Evolutionary conservation across 192 early-diverging fungal species (phyloP), one percentile per base, ranked within the genome.

Genomic region (Entomortierella parvispora): DNA sequence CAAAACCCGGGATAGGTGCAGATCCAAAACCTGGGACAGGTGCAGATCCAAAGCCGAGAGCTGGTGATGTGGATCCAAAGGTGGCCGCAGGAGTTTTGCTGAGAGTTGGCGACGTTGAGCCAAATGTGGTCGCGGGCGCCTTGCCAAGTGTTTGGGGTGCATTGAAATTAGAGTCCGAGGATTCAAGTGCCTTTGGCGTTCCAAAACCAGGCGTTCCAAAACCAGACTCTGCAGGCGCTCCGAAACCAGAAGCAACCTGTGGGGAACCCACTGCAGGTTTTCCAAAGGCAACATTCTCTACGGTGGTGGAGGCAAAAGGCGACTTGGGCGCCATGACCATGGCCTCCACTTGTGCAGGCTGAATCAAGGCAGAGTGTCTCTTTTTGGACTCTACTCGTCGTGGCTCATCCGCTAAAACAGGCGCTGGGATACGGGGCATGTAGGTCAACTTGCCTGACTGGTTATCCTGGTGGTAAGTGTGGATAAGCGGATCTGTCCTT

Each of bases 381-480:
- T 77, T 77, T 49, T 68, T 77, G 3, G 60, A 29, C 47, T 77
- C 74, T 4, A 55, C 26, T n/a, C 74, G 65, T n/a, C 74, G 65
- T 20, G 74, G 74, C 18, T 68, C 74, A 8, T 44, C 12, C 9
- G 56, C 65, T n/a, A 65, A 65, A 1, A 77, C 49, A 46, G 37
- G 37, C 12, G 37, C 37, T 40, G 37, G 37, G 37, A 40, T 40
- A 12, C 37, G 37, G 3, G 74, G 74, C 14, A 77, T 20, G n/a
- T n/a, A 26, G 18, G 65, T 64, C n/a, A 77, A 40, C 10, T 65
- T 20, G 4, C 18, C 52, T 9, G 51, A 58, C 32, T 18, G 42
- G 14, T 25, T 15, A 34, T 2, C 44, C 15, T 68, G 60, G 8
- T 46, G 9, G 0, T 42, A 14, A 1, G 40, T 47, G 8, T 23